Conservation (phyloP, 352 stramenopile genomes). For the Phytophthora agathidicida region DNA sequence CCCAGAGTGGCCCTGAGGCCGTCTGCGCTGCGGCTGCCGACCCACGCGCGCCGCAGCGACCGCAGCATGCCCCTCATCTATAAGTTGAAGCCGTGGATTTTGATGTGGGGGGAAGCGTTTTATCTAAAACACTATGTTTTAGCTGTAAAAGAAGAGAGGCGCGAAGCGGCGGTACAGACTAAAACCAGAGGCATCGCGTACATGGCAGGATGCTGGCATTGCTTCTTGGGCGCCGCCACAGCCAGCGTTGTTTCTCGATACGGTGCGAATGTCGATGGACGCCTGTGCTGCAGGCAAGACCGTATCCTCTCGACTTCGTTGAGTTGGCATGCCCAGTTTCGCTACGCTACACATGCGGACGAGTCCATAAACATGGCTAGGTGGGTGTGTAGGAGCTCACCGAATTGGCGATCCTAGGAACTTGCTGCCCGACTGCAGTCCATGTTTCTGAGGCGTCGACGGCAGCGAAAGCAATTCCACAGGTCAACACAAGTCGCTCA, state of each 20-base stretch:
- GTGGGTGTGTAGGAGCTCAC: neutral
- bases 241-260: neutral
- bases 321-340: slow-evolving; percentile 1
- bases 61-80: slow-evolving; percentile 24
- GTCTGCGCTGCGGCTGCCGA: slow-evolving; percentile 6
- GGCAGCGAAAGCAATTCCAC: too few relatives aligned
- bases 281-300: neutral
- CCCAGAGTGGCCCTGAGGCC: slow-evolving; percentile 1
- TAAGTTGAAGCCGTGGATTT: slow-evolving; percentile 13
- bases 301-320: slow-evolving; percentile 10
- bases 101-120: neutral
- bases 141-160: slow-evolving; percentile 1
- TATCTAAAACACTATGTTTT: slow-evolving; percentile 10
- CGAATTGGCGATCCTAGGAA: slow-evolving; percentile 6
- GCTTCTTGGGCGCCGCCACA: too few relatives aligned
- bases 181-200: neutral
- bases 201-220: neutral
- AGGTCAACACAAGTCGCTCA: too few relatives aligned
- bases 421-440: too few relatives aligned
- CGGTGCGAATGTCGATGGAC: neutral
- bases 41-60: slow-evolving; percentile 31
- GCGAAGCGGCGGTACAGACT: neutral
- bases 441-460: too few relatives aligned
- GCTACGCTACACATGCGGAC: neutral
- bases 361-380: slow-evolving; percentile 3